A percentile compares a stretch with the other conserved stretches of the same genome.
Conservation (phyloP, 768 basidiomycete genomes). For the Boletus sp. region DNA sequence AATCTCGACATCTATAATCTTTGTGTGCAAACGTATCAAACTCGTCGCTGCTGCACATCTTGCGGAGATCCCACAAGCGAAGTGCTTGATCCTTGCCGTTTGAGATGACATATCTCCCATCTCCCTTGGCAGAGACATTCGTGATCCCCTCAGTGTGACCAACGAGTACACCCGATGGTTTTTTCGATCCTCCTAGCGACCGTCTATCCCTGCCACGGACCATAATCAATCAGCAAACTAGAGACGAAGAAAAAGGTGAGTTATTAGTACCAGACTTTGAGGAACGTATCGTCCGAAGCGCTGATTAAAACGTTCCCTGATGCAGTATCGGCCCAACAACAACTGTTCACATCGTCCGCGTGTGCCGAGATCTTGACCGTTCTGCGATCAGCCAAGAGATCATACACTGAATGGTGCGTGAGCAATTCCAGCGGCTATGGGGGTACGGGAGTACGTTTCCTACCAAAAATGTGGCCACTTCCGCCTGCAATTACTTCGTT, state of each 20-base stretch:
- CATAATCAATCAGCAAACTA: neutral
- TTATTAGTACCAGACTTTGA: conserved; percentile 94
- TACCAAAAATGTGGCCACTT: conserved; percentile 76
- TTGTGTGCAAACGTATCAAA: conserved; percentile 52
- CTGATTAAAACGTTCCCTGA: conserved; percentile 95
- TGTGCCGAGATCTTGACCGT: conserved; percentile 89
- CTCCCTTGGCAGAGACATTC: conserved; percentile 92
- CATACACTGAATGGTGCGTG: conserved; percentile 64
- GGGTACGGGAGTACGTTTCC: conserved; percentile 4
- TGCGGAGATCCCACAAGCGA: conserved; percentile 90
- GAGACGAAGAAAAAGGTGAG: neutral
- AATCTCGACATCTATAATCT: conserved; percentile 57
- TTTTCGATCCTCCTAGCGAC: conserved; percentile 47
- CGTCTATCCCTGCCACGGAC: conserved; percentile 46
- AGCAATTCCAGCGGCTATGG: neutral
- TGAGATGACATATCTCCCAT: conserved; percentile 92
- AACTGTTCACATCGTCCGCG: conserved; percentile 87
- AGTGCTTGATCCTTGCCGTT: conserved; percentile 96
- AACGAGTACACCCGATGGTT: conserved; percentile 89
- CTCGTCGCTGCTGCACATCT: conserved; percentile 78
- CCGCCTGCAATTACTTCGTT: conserved; percentile 95
- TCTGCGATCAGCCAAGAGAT: conserved; percentile 74
- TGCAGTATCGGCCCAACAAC: conserved; percentile 92
- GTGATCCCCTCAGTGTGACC: conserved; percentile 97
- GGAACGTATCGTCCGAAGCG: conserved; percentile 90